Conservation (phyloP, 805 yeast genomes). For the Yamadazyma olivae region DNA sequence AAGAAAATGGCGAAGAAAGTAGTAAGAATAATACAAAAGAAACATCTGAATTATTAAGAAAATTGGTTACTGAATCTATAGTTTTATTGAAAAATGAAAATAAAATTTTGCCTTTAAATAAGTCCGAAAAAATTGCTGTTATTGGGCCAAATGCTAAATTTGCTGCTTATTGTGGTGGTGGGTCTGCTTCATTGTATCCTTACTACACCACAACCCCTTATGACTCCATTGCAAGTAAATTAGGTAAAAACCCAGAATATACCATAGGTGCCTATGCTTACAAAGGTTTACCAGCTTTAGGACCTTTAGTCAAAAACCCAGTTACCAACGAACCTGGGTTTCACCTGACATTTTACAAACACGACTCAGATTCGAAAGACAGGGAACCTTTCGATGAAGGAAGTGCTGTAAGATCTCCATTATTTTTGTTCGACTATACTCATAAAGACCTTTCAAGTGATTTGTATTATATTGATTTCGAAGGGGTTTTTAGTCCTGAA, state of each 20-base stretch:
- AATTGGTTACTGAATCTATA: constrained; percentile 22
- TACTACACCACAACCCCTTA: constrained; percentile 24
- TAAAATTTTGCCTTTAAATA: constrained; percentile 24
- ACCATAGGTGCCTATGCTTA: constrained; percentile 28
- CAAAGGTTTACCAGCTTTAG: constrained; percentile 24
- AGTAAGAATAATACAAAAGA: constrained; percentile 2
- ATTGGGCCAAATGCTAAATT: constrained; percentile 29
- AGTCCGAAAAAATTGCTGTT: constrained; percentile 26
- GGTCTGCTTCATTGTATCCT: constrained; percentile 25
- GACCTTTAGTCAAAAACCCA: constrained; percentile 10
- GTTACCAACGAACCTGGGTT: background rate
- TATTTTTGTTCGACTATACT: constrained; percentile 19
- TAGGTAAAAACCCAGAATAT: constrained; percentile 17
- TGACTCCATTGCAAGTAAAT: constrained; percentile 15
- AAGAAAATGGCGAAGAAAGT: constrained; percentile 17
- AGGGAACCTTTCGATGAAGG: constrained; percentile 17
- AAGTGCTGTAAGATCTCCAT: constrained; percentile 14
- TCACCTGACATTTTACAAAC: constrained; percentile 1
- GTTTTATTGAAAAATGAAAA: constrained; percentile 27
- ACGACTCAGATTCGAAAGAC: constrained; percentile 1
- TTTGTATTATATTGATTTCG: constrained; percentile 42
- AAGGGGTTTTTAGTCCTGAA: constrained; percentile 43
- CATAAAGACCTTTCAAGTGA: constrained; percentile 13
- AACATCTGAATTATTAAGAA: constrained; percentile 16
- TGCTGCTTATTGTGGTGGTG: constrained; percentile 28